A percentile compares a stretch with the other conserved stretches of the same genome.
These are phyloP conservation scores for Pascua guehoae DNA, from an alignment of 1,284 basidiomycete genomes.

Conservation along the genomic window DNA sequence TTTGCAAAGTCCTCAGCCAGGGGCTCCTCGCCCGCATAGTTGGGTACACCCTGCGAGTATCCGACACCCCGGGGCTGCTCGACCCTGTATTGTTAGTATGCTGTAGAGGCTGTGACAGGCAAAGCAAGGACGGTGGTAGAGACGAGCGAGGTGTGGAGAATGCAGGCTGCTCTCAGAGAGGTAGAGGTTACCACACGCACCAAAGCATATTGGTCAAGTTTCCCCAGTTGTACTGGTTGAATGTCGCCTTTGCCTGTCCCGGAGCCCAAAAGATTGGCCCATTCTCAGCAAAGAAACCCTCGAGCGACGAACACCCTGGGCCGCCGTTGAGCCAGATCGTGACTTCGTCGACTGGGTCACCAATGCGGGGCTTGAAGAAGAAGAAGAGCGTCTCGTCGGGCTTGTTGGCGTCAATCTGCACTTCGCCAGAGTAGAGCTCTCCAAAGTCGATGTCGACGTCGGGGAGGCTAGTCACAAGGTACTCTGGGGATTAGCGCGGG, in stretches of 20 bases:
- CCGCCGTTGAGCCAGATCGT: conserved; percentile 30
- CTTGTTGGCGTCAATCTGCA: conserved; percentile 18
- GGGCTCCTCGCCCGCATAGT: conserved; percentile 52
- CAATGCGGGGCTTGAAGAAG: conserved; percentile 23
- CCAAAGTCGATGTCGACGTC: conserved; percentile 23
- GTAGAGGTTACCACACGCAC: conserved; percentile 3
- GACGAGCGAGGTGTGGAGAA: not conserved
- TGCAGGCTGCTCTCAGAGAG: not conserved
- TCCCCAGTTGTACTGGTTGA: conserved; percentile 74
- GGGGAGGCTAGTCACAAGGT: conserved; percentile 19
- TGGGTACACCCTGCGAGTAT: conserved; percentile 68
- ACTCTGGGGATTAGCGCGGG: conserved; percentile 10
- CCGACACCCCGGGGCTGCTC: conserved; percentile 80
- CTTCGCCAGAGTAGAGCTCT: conserved; percentile 26
- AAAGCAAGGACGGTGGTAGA: not conserved
- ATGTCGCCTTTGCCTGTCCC: conserved; percentile 53
- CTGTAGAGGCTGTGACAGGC: too few species aligned
- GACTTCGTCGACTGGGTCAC: conserved; percentile 28
- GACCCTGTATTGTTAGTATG: conserved; percentile 2
- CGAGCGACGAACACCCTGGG: conserved; percentile 63
- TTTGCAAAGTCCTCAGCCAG: conserved; percentile 41
- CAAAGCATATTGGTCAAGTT: conserved; percentile 55
- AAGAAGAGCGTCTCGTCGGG: conserved; percentile 17
- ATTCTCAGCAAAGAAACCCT: conserved; percentile 75
- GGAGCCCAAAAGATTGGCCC: conserved; percentile 69